Percentiles rank a stretch among this genome's conserved stretches.
Conservation (phyloP, 306 rosid species). For the Cucumis hystrix region DNA sequence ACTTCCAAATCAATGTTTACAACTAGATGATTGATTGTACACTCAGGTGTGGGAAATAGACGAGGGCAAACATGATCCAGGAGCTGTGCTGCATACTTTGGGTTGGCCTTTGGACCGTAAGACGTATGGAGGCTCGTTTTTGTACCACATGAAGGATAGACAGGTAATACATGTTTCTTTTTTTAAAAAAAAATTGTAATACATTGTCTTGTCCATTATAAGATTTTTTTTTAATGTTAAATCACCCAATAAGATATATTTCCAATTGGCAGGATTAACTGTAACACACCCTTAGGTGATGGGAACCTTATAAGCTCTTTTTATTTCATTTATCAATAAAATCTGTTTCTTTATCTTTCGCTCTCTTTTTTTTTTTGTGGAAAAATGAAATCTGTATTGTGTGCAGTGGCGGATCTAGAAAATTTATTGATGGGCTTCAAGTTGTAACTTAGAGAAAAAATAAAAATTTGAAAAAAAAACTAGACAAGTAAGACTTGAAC, state of each 20-base stretch:
- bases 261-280: too few species aligned
- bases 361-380: too few species aligned
- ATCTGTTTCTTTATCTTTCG: too few species aligned
- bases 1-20: background rate
- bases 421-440: too few species aligned
- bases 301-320: too few species aligned
- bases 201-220: background rate
- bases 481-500: too few species aligned
- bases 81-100: conserved; percentile 75
- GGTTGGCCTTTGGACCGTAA: conserved; percentile 92
- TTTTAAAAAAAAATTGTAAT: conserved; percentile 17
- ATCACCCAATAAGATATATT: background rate
- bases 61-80: conserved; percentile 65
- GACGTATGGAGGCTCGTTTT: conserved; percentile 93
- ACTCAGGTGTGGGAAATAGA: conserved; percentile 90
- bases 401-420: too few species aligned
- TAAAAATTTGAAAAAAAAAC: too few species aligned
- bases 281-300: too few species aligned
- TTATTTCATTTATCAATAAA: too few species aligned
- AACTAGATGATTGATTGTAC: background rate
- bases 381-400: too few species aligned
- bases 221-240: background rate
- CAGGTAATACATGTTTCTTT: conserved; percentile 29
- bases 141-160: conserved; percentile 86
- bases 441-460: too few species aligned